These are phyloP conservation scores for Telopea speciosissima DNA, from an alignment of 177 flowering plant genomes.

Conservation along the genomic window DNA sequence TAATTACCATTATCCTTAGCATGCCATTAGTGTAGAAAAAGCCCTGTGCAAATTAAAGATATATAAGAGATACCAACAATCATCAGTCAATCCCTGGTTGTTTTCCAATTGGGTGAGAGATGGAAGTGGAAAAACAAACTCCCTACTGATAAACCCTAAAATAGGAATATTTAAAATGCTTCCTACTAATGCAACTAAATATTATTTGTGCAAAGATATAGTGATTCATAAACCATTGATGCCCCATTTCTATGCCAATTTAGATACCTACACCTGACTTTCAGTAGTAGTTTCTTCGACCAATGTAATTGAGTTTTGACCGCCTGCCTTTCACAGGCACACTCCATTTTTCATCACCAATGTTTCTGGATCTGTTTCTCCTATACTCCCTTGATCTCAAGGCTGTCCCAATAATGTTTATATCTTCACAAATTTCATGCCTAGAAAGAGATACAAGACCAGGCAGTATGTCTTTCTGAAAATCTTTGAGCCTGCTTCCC, in stretches of 20 bases:
- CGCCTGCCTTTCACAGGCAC: slow-evolving; percentile 36
- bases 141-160: not conserved
- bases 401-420: slow-evolving; percentile 39
- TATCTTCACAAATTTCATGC: slow-evolving; percentile 59
- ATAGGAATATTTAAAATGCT: not conserved
- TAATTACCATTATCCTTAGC: not conserved
- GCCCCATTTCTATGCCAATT: not conserved
- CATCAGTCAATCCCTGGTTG: not conserved
- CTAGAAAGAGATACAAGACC: slow-evolving; percentile 47
- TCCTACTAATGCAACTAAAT: not conserved
- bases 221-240: not conserved
- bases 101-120: not conserved
- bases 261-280: not conserved
- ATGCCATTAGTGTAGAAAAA: not conserved
- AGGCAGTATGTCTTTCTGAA: slow-evolving; percentile 57
- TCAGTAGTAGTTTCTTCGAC: slow-evolving; percentile 20
- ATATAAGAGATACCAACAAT: too few species aligned
- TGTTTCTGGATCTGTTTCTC: slow-evolving; percentile 29
- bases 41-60: not conserved
- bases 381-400: slow-evolving; percentile 42
- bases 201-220: not conserved
- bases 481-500: slow-evolving; percentile 61
- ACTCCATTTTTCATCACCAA: slow-evolving; percentile 23
- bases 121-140: not conserved
- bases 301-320: slow-evolving; percentile 20